Evolutionary conservation across 768 basidiomycete genomes (phyloP).

Genomic region (Tulasnella sp.): DNA sequence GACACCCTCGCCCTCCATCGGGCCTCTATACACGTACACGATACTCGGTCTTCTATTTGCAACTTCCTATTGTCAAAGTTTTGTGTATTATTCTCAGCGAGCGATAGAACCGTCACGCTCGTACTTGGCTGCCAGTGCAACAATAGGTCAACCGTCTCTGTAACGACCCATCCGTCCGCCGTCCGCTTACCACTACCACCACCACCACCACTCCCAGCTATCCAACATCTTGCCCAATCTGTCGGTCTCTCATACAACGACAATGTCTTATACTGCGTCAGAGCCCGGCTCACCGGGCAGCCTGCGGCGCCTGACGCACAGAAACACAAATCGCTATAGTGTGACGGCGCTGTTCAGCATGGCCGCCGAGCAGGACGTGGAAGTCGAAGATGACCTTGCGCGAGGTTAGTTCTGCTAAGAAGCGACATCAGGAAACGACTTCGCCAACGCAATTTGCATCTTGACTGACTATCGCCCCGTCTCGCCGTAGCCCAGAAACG

Average conservation of each 20-base stretch:
- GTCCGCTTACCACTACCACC: background rate
- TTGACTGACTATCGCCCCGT: constrained; percentile 6
- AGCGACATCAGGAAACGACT: background rate
- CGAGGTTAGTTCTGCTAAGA: constrained; percentile 47
- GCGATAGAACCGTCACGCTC: background rate
- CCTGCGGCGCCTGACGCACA: constrained; percentile 53
- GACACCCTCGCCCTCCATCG: too few relatives aligned
- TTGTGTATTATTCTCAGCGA: background rate
- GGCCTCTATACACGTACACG: too few relatives aligned
- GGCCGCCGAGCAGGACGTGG: constrained; percentile 97
- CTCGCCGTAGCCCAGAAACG: constrained; percentile 77
- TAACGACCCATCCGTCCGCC: background rate
- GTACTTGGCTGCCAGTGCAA: background rate
- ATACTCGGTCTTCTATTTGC: too few relatives aligned
- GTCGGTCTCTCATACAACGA: constrained; percentile 2
- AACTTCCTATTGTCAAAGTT: background rate
- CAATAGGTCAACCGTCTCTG: constrained; percentile 1
- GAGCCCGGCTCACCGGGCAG: constrained; percentile 19
- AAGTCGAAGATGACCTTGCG: constrained; percentile 93
- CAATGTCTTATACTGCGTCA: constrained; percentile 15
- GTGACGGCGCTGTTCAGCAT: constrained; percentile 94
- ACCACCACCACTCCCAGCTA: background rate
- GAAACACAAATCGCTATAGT: constrained; percentile 93
- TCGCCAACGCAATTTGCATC: background rate
- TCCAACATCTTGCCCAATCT: background rate